Conservation (phyloP, 257 asterid species). For the Primulina huaijiensis region DNA sequence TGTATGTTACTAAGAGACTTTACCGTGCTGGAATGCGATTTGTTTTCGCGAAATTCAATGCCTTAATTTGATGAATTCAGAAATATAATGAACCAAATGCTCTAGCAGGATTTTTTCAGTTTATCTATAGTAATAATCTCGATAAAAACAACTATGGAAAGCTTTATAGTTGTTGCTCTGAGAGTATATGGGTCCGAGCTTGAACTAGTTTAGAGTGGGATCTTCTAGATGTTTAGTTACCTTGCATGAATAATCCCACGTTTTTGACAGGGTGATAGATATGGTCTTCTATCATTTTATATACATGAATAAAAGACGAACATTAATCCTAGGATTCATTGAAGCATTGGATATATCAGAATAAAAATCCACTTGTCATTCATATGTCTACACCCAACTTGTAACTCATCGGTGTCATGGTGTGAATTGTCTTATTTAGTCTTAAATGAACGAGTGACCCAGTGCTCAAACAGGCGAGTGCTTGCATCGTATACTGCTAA, state of each 20-base stretch:
- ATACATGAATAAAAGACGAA: no score
- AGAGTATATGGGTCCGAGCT: background rate
- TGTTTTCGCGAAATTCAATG: background rate
- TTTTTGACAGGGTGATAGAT: no score
- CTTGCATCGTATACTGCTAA: background rate
- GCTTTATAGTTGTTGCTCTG: background rate
- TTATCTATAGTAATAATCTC: background rate
- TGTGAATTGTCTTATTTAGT: background rate
- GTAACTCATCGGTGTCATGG: background rate
- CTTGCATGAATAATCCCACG: no score
- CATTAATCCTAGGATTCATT: background rate
- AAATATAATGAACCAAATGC: no score
- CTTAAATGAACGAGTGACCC: background rate
- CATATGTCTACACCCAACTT: background rate
- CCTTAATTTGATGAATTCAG: background rate
- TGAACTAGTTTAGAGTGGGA: background rate
- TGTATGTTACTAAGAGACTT: no score
- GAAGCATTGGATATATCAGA: background rate
- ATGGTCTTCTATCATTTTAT: no score
- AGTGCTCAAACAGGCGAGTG: background rate
- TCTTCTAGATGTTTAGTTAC: no score
- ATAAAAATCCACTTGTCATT: background rate
- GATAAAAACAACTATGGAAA: slow-evolving; percentile 5
- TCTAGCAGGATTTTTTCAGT: background rate
- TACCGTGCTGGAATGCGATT: no score